Conservation (phyloP, 2,329 filamentous ascomycete species). For the Daldinia sp. region DNA sequence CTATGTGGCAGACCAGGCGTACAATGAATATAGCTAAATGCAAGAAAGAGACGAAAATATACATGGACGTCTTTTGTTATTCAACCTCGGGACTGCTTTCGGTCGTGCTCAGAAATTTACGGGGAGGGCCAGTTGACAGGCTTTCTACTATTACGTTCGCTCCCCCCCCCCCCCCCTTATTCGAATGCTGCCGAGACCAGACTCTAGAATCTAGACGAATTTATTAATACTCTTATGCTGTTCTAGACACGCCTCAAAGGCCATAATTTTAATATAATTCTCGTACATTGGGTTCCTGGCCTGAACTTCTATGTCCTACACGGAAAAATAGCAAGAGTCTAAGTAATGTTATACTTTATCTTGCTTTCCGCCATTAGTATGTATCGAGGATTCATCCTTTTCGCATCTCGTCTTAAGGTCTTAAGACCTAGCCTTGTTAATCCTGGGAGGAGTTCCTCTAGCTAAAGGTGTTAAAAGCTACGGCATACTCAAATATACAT, state of each 20-base stretch:
- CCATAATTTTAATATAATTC: background rate
- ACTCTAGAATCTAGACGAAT: background rate
- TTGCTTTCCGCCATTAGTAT: background rate
- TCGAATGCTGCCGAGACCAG: background rate
- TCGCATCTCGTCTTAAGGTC: background rate
- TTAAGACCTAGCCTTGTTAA: background rate
- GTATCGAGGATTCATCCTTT: background rate
- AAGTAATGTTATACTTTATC: conserved; percentile 40
- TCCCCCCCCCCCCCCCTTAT: background rate
- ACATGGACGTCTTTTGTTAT: conserved; percentile 10
- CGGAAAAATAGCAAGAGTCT: background rate
- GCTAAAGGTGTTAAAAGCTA: background rate
- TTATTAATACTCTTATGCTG: background rate
- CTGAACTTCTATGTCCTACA: too few species aligned
- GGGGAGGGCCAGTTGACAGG: background rate
- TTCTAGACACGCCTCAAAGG: too few species aligned
- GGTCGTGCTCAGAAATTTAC: background rate
- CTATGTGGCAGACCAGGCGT: background rate
- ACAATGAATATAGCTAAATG: background rate
- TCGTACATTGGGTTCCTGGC: background rate
- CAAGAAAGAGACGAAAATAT: conserved; percentile 10
- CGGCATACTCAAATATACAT: background rate
- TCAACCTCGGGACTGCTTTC: conserved; percentile 10
- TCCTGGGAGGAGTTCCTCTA: background rate
- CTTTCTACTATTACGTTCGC: background rate